Conservation (phyloP, 2,329 filamentous ascomycete species). For the Colletotrichum gloeosporioides region DNA sequence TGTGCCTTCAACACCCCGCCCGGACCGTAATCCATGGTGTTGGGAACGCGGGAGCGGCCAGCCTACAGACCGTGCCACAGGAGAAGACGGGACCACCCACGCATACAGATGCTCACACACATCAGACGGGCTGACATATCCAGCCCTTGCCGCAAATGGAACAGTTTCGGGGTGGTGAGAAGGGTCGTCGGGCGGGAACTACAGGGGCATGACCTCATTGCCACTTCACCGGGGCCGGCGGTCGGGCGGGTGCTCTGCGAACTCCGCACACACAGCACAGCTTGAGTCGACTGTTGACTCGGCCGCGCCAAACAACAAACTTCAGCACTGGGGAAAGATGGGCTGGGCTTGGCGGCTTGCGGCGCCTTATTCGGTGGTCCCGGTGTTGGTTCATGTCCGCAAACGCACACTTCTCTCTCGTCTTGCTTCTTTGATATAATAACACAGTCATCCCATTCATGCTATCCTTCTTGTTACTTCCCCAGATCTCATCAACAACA, state of each 20-base stretch:
- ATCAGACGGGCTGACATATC: background rate
- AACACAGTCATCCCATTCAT: background rate
- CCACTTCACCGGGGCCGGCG: constrained; percentile 2
- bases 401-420: background rate
- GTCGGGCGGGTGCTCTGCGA: constrained; percentile 7
- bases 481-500: background rate
- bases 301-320: background rate
- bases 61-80: background rate
- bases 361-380: background rate
- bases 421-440: background rate
- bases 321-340: background rate
- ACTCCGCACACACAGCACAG: background rate
- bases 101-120: background rate
- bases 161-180: background rate
- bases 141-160: background rate
- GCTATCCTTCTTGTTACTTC: background rate
- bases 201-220: constrained; percentile 12
- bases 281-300: background rate
- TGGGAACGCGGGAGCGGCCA: background rate
- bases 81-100: background rate
- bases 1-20: background rate
- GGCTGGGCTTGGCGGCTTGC: background rate
- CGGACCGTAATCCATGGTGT: background rate
- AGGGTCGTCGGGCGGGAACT: background rate
- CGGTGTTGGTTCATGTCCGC: constrained; percentile 1